Evolutionary conservation across 257 asterid species (phyloP).

Genomic region (Coffea canephora): DNA sequence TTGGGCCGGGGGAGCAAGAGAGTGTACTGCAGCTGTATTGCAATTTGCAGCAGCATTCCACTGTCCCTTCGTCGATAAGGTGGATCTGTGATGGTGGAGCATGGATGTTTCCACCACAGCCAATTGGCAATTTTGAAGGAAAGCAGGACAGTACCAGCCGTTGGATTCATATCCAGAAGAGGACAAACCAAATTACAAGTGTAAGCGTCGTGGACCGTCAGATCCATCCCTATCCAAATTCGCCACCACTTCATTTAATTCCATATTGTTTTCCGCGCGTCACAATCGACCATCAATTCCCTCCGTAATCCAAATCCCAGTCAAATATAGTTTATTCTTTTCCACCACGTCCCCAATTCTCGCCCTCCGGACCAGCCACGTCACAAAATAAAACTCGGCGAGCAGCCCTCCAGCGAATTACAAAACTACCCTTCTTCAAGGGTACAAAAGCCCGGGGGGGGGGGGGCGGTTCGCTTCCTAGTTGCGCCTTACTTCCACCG

Average conservation of each 20-base stretch:
- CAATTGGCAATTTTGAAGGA: not conserved
- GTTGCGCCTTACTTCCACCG: not conserved
- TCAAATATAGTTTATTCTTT: slow-evolving; percentile 16
- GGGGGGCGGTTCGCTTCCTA: not conserved
- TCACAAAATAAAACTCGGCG: not conserved
- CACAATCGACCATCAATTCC: not conserved
- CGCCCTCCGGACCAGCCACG: not conserved
- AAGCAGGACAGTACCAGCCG: not conserved
- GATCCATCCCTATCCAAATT: not conserved
- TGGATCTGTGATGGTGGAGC: no score
- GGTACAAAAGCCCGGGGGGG: not conserved
- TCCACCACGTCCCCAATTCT: not conserved
- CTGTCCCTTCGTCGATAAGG: no score
- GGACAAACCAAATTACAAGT: no score
- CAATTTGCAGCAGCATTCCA: no score
- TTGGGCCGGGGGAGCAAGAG: no score
- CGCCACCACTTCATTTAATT: no score
- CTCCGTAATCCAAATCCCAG: slow-evolving; percentile 22
- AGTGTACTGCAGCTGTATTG: no score
- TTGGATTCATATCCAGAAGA: not conserved
- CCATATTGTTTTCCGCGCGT: not conserved
- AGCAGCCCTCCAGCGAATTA: not conserved
- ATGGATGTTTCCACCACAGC: no score
- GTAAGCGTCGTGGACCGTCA: not conserved
- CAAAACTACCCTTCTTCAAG: not conserved